phyloP scores from a whole-genome alignment of 1,284 basidiomycete genomes.

The Porogramme epimiltina region DNA sequence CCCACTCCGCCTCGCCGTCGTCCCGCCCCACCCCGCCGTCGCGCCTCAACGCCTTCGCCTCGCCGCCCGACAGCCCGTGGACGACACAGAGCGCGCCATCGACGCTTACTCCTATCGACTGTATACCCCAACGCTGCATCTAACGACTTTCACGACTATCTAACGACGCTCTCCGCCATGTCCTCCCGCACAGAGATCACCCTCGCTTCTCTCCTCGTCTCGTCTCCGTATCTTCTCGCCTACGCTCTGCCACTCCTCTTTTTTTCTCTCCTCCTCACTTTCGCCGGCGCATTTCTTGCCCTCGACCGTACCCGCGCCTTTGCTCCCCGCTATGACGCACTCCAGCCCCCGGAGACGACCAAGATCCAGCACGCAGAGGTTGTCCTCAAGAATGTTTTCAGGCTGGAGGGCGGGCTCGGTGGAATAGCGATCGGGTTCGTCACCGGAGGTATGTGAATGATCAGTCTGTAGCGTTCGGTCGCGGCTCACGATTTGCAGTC shows the following conservation, averaged over 20 bases:
- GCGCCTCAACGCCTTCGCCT: not conserved
- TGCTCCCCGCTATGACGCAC: slow-evolving; percentile 38
- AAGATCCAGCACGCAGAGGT: slow-evolving; percentile 29
- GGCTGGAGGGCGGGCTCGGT: slow-evolving; percentile 63
- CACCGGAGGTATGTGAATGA: slow-evolving; percentile 53
- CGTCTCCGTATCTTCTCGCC: slow-evolving; percentile 37
- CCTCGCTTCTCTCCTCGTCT: slow-evolving; percentile 25
- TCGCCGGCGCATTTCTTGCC: slow-evolving; percentile 67
- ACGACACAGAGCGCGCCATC: no score
- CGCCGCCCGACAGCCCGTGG: no score
- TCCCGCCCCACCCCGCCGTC: not conserved
- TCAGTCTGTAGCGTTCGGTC: not conserved
- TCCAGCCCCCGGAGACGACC: slow-evolving; percentile 34
- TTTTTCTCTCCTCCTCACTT: slow-evolving; percentile 53
- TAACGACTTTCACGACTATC: slow-evolving; percentile 10
- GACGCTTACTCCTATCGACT: no score
- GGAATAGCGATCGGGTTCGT: slow-evolving; percentile 58
- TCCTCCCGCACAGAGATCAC: slow-evolving; percentile 17
- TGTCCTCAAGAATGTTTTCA: slow-evolving; percentile 33
- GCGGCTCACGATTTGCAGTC: slow-evolving; percentile 37
- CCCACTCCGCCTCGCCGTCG: not conserved
- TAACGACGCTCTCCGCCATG: slow-evolving; percentile 12
- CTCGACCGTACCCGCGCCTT: slow-evolving; percentile 68
- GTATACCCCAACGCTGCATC: no score
- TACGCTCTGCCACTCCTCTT: slow-evolving; percentile 59